These are phyloP conservation scores for Cystofilobasidium bisporidii DNA, from an alignment of 768 basidiomycete genomes.

Conservation along the genomic window DNA sequence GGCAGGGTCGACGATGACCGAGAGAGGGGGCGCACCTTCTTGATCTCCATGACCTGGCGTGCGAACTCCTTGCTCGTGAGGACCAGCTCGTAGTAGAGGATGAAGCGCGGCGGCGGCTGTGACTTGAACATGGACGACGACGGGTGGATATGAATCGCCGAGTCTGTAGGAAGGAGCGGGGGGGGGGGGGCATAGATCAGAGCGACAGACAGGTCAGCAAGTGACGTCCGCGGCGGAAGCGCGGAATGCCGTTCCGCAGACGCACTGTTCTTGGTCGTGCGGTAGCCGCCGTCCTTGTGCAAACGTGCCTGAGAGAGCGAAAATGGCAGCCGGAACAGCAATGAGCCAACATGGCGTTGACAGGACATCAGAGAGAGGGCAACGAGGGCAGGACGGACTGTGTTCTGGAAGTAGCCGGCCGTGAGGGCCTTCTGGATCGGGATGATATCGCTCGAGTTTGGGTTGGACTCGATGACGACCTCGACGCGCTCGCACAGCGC, in stretches of 20 bases:
- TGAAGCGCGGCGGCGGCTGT: constrained; percentile 81
- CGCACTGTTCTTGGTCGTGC: constrained; percentile 72
- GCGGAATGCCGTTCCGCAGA: too few species aligned
- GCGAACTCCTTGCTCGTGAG: constrained; percentile 97
- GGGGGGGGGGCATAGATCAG: not conserved
- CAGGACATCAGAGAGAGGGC: not conserved
- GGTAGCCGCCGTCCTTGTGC: constrained; percentile 92
- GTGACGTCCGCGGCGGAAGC: too few species aligned
- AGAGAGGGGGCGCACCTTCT: constrained; percentile 47
- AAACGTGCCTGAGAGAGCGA: constrained; percentile 59
- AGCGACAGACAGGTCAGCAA: not conserved
- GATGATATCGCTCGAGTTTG: constrained; percentile 84
- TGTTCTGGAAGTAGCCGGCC: constrained; percentile 54
- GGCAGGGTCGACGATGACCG: too few species aligned
- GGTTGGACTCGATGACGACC: constrained; percentile 73
- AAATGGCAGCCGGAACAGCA: too few species aligned
- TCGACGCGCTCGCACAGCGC: constrained; percentile 94
- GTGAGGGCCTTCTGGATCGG: constrained; percentile 92
- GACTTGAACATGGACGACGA: constrained; percentile 89
- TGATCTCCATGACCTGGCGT: constrained; percentile 97
- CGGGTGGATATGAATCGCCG: constrained; percentile 94
- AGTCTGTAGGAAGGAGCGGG: constrained; percentile 44
- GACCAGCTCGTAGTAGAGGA: constrained; percentile 93
- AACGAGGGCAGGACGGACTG: constrained; percentile 25
- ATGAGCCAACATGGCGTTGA: not conserved